These are phyloP conservation scores for Neofusicoccum parvum DNA, from an alignment of 2,329 filamentous ascomycete species.

Conservation along the genomic window DNA sequence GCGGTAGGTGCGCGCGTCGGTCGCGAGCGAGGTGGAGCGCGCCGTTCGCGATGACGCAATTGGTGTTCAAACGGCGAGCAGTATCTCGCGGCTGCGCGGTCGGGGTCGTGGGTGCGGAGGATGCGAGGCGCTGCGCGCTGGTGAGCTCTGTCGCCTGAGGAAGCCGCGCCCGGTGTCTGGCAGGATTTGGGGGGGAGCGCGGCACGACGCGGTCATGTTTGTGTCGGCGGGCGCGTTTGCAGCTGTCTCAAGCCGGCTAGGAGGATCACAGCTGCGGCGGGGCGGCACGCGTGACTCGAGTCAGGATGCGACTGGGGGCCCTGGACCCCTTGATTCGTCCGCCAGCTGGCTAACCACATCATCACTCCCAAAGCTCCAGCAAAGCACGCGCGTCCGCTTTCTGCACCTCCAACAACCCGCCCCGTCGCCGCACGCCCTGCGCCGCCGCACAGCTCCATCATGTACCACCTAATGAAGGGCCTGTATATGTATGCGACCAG, in stretches of 20 bases:
- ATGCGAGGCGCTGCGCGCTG: background rate
- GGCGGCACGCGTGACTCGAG: conserved; percentile 7
- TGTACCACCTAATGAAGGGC: conserved; percentile 96
- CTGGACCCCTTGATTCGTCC: conserved; percentile 1
- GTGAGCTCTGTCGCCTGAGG: background rate
- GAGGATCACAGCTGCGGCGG: background rate
- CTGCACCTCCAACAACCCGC: background rate
- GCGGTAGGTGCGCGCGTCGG: conserved; percentile 10
- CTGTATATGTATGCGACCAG: conserved; percentile 94
- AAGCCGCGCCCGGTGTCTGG: background rate
- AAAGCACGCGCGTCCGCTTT: background rate
- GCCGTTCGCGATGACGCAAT: conserved; percentile 17
- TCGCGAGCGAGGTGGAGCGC: background rate
- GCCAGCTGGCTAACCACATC: conserved; percentile 9
- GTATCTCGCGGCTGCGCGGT: background rate
- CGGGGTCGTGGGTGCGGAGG: background rate
- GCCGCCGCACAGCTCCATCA: conserved; percentile 40
- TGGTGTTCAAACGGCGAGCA: conserved; percentile 1
- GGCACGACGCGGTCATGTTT: conserved; percentile 12
- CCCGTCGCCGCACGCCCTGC: background rate
- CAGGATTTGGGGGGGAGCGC: background rate
- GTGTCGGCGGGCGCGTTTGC: background rate
- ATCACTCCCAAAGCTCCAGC: conserved; percentile 9
- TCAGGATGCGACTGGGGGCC: conserved; percentile 1
- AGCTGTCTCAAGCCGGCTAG: conserved; percentile 2